These are phyloP conservation scores for Aureobasidium vineae DNA, from an alignment of 2,329 filamentous ascomycete genomes.

Conservation along the genomic window DNA sequence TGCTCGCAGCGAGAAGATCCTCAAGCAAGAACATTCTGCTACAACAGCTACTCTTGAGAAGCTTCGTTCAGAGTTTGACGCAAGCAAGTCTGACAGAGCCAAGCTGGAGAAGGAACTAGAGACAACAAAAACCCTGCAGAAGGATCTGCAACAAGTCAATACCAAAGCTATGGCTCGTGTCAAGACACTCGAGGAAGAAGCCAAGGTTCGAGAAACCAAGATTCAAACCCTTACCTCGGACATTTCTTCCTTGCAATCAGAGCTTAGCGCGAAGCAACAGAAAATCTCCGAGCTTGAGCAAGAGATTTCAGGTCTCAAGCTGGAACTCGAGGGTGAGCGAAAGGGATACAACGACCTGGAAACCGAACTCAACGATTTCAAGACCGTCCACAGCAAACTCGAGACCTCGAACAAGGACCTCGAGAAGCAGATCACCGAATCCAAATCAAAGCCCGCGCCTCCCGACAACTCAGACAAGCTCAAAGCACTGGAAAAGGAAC, in stretches of 20 bases:
- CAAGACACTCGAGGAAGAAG: conserved; percentile 31
- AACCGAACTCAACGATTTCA: conserved; percentile 24
- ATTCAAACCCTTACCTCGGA: conserved; percentile 30
- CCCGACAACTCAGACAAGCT: conserved; percentile 15
- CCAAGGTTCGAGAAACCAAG: conserved; percentile 18
- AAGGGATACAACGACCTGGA: conserved; percentile 30
- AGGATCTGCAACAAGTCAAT: conserved; percentile 30
- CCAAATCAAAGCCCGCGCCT: background rate
- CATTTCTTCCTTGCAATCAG: conserved; percentile 32
- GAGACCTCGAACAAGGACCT: conserved; percentile 29
- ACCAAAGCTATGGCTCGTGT: conserved; percentile 29
- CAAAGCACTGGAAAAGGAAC: conserved; percentile 2
- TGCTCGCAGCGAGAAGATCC: conserved; percentile 1
- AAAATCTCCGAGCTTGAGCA: conserved; percentile 47
- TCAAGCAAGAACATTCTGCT: conserved; percentile 24
- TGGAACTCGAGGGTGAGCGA: conserved; percentile 29
- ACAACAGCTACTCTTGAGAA: conserved; percentile 4
- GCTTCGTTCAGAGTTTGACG: background rate
- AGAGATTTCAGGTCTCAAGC: conserved; percentile 32
- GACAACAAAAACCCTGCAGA: conserved; percentile 38
- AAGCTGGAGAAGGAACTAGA: conserved; percentile 31
- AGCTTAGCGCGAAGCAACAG: conserved; percentile 31
- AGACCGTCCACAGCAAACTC: conserved; percentile 24
- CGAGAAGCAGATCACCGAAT: background rate
- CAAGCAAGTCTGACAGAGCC: background rate